Conservation (phyloP, 148 eudicot species). For the Linanthus parryae region DNA sequence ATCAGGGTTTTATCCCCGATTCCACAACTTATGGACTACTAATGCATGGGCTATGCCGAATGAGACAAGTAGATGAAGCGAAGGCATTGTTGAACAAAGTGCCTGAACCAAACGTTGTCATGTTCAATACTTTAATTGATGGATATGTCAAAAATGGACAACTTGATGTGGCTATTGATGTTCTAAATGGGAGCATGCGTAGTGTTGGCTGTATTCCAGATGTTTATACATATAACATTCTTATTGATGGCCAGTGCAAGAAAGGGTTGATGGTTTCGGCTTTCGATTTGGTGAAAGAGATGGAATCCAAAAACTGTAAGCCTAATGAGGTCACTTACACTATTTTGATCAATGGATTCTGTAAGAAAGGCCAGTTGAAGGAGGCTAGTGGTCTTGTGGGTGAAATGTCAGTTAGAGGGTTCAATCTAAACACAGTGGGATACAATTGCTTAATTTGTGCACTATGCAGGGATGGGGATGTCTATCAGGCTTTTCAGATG, state of each 20-base stretch:
- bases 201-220: conserved; percentile 48
- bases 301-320: conserved; percentile 46
- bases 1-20: conserved; percentile 59
- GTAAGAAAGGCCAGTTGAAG: conserved; percentile 50
- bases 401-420: conserved; percentile 64
- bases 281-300: conserved; percentile 43
- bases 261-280: conserved; percentile 51
- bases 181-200: conserved; percentile 43
- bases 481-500: conserved; percentile 48
- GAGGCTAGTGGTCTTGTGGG: conserved; percentile 46
- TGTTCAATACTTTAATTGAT: conserved; percentile 69
- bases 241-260: conserved; percentile 68
- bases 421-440: conserved; percentile 57
- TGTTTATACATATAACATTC: conserved; percentile 66
- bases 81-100: conserved; percentile 58
- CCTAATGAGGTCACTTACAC: conserved; percentile 64
- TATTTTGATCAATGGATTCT: conserved; percentile 65
- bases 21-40: conserved; percentile 66
- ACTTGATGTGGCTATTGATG: conserved; percentile 64
- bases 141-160: conserved; percentile 61
- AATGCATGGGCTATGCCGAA: conserved; percentile 65
- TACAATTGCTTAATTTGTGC: conserved; percentile 74
- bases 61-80: conserved; percentile 67
- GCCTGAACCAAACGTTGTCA: conserved; percentile 60
- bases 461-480: conserved; percentile 52